Evolutionary conservation across 371 early-diverging fungal species (phyloP).

Genomic region (Mortierella sp.): DNA sequence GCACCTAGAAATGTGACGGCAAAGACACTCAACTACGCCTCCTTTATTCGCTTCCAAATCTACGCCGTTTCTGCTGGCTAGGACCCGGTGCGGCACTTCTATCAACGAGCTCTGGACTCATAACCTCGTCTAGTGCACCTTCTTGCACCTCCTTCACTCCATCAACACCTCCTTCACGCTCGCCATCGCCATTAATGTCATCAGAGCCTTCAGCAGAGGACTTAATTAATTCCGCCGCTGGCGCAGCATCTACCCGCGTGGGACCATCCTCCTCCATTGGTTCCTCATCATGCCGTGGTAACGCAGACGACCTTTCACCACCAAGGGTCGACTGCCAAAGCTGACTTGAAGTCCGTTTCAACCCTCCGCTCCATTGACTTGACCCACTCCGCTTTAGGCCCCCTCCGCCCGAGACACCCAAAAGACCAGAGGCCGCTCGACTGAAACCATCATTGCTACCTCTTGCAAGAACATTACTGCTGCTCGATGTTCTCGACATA

Average conservation of each 20-base stretch:
- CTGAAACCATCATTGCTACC: not conserved
- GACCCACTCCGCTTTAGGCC: not conserved
- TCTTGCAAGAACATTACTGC: not conserved
- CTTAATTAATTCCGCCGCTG: not conserved
- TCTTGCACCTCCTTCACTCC: not conserved
- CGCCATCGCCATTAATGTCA: not conserved
- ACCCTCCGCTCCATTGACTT: constrained; percentile 1
- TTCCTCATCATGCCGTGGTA: not conserved
- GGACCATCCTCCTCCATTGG: not conserved
- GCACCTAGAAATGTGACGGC: not conserved
- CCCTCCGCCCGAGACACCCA: not conserved
- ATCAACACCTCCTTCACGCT: not conserved
- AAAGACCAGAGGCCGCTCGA: not conserved
- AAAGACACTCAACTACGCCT: not conserved
- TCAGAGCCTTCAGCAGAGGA: not conserved
- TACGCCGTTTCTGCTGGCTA: constrained; percentile 1
- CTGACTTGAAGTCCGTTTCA: constrained; percentile 8
- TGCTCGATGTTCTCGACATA: not conserved
- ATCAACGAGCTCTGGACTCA: constrained; percentile 6
- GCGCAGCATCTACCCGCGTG: not conserved
- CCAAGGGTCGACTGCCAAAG: not conserved
- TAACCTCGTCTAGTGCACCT: not conserved
- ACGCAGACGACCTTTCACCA: not conserved
- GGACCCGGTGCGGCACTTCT: not conserved
- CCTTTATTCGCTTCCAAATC: constrained; percentile 6